Base-by-base conservation (phyloP, 2,329 filamentous ascomycete genomes). In the Parasarocladium wereldwijsianum region DNA sequence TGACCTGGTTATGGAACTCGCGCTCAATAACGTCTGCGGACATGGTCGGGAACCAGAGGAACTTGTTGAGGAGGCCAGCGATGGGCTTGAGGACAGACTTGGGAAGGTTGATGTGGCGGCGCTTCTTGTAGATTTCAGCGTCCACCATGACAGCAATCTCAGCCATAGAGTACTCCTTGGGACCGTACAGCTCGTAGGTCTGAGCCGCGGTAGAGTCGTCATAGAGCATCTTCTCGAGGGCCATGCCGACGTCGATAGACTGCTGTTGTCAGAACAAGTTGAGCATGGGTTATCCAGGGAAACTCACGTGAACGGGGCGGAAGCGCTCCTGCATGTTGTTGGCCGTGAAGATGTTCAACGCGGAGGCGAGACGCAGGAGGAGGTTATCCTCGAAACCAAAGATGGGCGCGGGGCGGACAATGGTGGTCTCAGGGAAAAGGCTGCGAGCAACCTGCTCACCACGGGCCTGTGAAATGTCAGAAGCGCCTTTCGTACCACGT, bases 341-440 rank as follows among this genome's bases (percentile, higher is more conserved):
- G 34, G 84, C 70, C 15, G 85, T 94, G 47, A 96, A 70, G 34
- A 93, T 50, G 53, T 93, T 93, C 36, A 75, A 73, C 8, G 76
- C 66, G 40, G 74, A 70, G 24, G 87, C 90, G 31, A 96, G 73
- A 50, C 75, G 82, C 54, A 93, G 74, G 21, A 98, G 73, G 25
- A 98, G 70, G 45, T 78, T 78, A 57, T 98, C 90, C 57, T 98
- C 90, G 48, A 85, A 93, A 20, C 90, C 90, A 50, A 93, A 98
- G 55, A 93, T 70, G 31, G 86, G 90, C 9, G 87, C 82, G 25
- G 90, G 90, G 39, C 90, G 76, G 40, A 98, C 90, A 43, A 98
- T 85, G 26, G 90, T 98, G 12, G 90, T 93, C 60, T 98, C 90
- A 16, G 90, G 90, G 63, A 85, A 98, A 50, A 96, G 86, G 44